Percentiles rank a stretch among this genome's conserved stretches.
Evolutionary conservation across 2,329 filamentous ascomycete species (phyloP).

Genomic region (Didymella pomorum): DNA sequence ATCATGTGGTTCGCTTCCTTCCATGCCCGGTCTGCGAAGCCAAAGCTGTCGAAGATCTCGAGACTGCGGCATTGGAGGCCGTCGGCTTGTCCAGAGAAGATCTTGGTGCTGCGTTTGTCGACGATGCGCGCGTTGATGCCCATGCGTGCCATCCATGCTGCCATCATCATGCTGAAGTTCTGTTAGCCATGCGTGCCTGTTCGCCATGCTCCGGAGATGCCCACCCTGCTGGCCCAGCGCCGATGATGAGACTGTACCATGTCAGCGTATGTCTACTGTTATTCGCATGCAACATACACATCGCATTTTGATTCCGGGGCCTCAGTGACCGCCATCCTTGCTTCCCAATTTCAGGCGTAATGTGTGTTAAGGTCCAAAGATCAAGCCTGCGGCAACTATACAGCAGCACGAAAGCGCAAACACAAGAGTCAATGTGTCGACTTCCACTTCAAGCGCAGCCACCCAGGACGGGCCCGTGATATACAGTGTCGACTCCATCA

Average conservation of each 20-base stretch:
- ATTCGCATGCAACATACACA: slow-evolving; percentile 35
- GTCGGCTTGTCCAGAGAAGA: slow-evolving; percentile 53
- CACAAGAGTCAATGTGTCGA: slow-evolving; percentile 3
- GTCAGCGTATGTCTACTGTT: slow-evolving; percentile 3
- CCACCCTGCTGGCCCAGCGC: slow-evolving; percentile 51
- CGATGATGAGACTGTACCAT: slow-evolving; percentile 46
- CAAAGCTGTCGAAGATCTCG: slow-evolving; percentile 67
- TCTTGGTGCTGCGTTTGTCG: slow-evolving; percentile 53
- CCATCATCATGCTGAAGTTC: slow-evolving; percentile 47
- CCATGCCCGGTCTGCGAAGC: slow-evolving; percentile 69
- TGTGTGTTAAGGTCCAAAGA: slow-evolving; percentile 1
- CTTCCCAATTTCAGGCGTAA: not conserved
- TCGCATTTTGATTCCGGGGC: slow-evolving; percentile 46
- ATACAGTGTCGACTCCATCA: slow-evolving; percentile 10
- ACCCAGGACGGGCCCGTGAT: slow-evolving; percentile 7
- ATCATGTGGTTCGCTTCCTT: slow-evolving; percentile 73
- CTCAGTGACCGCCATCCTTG: slow-evolving; percentile 33
- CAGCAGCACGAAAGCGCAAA: slow-evolving; percentile 2
- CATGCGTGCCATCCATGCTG: slow-evolving; percentile 53
- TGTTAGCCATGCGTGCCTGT: slow-evolving; percentile 3
- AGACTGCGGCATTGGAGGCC: slow-evolving; percentile 54
- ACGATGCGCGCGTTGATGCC: slow-evolving; percentile 53
- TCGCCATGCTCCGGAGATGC: not conserved
- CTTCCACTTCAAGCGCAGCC: not conserved
- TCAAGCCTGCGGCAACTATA: slow-evolving; percentile 1